Evolutionary conservation across 176 grass and related monocot species (phyloP).

Genomic region (Rhynchospora tenuis): DNA sequence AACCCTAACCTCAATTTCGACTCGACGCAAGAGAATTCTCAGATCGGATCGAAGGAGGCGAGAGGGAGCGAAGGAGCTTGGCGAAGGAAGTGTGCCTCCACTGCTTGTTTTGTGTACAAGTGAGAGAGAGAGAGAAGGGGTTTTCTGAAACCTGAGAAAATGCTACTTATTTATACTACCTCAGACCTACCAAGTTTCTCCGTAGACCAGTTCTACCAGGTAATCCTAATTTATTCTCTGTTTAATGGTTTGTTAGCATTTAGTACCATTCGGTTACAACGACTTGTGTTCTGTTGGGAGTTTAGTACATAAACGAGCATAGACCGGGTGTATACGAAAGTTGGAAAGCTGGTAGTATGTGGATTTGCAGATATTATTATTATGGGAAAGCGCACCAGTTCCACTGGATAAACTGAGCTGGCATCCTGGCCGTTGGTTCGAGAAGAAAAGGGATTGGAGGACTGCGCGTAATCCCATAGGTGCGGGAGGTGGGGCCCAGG

Average conservation of each 20-base stretch:
- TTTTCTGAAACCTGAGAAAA: background rate
- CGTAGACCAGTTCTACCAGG: background rate
- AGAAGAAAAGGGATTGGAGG: background rate
- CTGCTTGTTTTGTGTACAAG: background rate
- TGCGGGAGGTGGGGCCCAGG: background rate
- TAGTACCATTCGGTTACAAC: too few species aligned
- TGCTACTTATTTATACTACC: slow-evolving; percentile 19
- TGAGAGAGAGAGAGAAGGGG: background rate
- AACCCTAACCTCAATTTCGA: background rate
- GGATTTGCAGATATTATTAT: slow-evolving; percentile 2
- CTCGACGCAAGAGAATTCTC: background rate
- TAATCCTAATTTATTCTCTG: background rate
- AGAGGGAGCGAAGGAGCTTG: background rate
- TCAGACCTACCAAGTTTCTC: background rate
- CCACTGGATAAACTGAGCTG: background rate
- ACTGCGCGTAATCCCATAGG: background rate
- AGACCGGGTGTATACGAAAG: background rate
- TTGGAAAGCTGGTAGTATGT: background rate
- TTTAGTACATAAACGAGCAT: background rate
- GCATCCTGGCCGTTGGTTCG: background rate
- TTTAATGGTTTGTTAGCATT: background rate
- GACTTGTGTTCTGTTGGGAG: too few species aligned
- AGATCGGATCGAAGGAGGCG: background rate
- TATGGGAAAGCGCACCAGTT: slow-evolving; percentile 8
- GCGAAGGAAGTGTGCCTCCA: background rate